A percentile compares a stretch with the other conserved stretches of the same genome.
Conservation (phyloP, 2,329 filamentous ascomycete genomes). For the Magnaporthales sp. region DNA sequence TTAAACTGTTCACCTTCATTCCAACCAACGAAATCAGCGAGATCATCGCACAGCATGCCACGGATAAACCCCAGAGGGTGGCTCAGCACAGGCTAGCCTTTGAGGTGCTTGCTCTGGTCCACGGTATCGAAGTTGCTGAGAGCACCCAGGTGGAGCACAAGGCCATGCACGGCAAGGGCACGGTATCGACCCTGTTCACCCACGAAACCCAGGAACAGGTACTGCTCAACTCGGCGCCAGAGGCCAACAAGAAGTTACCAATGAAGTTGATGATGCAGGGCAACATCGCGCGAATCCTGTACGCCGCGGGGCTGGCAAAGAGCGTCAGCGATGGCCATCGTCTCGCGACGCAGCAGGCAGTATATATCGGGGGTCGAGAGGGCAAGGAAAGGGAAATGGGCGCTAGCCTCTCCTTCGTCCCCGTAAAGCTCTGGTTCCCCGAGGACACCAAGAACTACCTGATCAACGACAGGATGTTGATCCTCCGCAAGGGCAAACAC, state of each 20-base stretch:
- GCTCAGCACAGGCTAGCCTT: slow-evolving; percentile 78
- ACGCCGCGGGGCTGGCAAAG: slow-evolving; percentile 47
- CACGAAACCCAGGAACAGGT: slow-evolving; percentile 12
- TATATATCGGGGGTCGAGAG: slow-evolving; percentile 45
- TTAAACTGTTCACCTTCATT: slow-evolving; percentile 88
- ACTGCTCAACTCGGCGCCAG: slow-evolving; percentile 35
- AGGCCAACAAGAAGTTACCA: slow-evolving; percentile 51
- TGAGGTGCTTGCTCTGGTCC: slow-evolving; percentile 74
- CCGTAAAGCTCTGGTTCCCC: slow-evolving; percentile 50
- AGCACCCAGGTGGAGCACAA: slow-evolving; percentile 49
- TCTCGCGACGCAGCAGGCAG: slow-evolving; percentile 43
- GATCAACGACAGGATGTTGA: slow-evolving; percentile 48
- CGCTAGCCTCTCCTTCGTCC: slow-evolving; percentile 45
- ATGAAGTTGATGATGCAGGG: slow-evolving; percentile 41
- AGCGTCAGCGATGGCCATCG: slow-evolving; percentile 51
- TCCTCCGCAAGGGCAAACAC: slow-evolving; percentile 56
- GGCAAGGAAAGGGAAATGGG: slow-evolving; percentile 19
- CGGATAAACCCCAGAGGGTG: slow-evolving; percentile 60
- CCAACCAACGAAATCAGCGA: slow-evolving; percentile 58
- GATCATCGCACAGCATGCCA: slow-evolving; percentile 58
- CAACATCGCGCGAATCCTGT: slow-evolving; percentile 50
- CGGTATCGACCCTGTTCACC: slow-evolving; percentile 4
- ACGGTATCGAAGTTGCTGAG: slow-evolving; percentile 58
- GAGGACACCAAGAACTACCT: slow-evolving; percentile 51
- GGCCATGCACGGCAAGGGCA: slow-evolving; percentile 34